Evolutionary conservation across 2,329 filamentous ascomycete genomes (phyloP).

Genomic region (Cryphonectria naterciae): DNA sequence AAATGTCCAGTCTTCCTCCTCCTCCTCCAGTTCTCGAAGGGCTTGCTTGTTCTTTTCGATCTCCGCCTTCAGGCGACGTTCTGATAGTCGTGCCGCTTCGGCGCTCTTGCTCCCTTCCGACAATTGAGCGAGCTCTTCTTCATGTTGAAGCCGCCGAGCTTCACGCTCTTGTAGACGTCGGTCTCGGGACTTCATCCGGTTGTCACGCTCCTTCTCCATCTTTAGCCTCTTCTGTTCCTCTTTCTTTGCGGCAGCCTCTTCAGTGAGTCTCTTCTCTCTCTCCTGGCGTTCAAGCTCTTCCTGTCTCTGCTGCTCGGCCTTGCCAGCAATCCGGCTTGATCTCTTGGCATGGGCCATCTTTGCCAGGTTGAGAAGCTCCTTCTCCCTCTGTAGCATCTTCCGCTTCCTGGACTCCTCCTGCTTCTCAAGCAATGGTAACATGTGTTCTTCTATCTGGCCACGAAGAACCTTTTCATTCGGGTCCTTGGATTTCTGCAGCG

Average conservation of each 20-base stretch:
- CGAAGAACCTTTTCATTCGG: slow-evolving; percentile 81
- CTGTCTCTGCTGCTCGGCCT: slow-evolving; percentile 75
- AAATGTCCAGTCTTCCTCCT: slow-evolving; percentile 89
- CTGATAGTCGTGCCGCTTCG: slow-evolving; percentile 68
- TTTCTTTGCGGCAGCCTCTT: slow-evolving; percentile 68
- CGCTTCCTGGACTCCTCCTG: slow-evolving; percentile 75
- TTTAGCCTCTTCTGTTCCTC: slow-evolving; percentile 64
- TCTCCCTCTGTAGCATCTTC: slow-evolving; percentile 70
- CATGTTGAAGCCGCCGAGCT: slow-evolving; percentile 77
- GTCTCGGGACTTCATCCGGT: slow-evolving; percentile 81
- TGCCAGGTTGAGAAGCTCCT: slow-evolving; percentile 78
- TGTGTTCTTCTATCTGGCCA: slow-evolving; percentile 72
- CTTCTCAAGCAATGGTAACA: slow-evolving; percentile 83
- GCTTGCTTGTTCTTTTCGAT: slow-evolving; percentile 80
- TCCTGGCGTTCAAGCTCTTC: slow-evolving; percentile 74
- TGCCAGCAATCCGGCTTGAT: slow-evolving; percentile 85
- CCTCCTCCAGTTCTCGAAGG: slow-evolving; percentile 67
- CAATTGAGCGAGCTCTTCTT: slow-evolving; percentile 79
- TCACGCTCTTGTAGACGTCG: slow-evolving; percentile 86
- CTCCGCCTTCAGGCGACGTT: slow-evolving; percentile 79
- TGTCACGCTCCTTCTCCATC: slow-evolving; percentile 74
- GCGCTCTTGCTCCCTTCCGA: slow-evolving; percentile 73
- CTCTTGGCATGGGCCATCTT: slow-evolving; percentile 93
- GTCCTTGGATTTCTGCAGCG: slow-evolving; percentile 76
- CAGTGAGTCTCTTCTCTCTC: slow-evolving; percentile 65